A percentile compares a stretch with the other conserved stretches of the same genome.
These are phyloP conservation scores for Quercus robur DNA, from an alignment of 306 rosid genomes.

Conservation along the genomic window DNA sequence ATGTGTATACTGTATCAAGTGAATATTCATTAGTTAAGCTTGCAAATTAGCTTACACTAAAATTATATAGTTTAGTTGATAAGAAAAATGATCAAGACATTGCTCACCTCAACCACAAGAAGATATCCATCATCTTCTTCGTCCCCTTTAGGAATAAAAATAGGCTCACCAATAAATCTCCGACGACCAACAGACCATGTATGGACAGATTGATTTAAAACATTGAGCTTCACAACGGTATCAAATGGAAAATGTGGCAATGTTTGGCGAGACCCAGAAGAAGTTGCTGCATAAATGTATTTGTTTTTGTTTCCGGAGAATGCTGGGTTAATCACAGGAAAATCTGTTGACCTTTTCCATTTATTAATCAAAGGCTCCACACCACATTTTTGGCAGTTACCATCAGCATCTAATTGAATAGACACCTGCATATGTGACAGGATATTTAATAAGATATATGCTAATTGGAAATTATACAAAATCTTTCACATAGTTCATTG, in stretches of 20 bases:
- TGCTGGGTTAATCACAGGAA: conserved; percentile 65
- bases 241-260: conserved; percentile 84
- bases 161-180: conserved; percentile 82
- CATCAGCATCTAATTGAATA: conserved; percentile 47
- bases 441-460: no score
- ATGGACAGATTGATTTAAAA: conserved; percentile 27
- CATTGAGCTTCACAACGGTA: conserved; percentile 57
- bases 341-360: conserved; percentile 71
- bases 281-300: conserved; percentile 66
- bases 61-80: no score
- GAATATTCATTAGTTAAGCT: no score
- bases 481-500: no score
- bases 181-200: conserved; percentile 73
- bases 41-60: no score
- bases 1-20: no score
- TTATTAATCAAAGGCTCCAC: conserved; percentile 41
- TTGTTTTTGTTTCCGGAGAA: conserved; percentile 63
- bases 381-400: conserved; percentile 41
- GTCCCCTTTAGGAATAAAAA: conserved; percentile 60
- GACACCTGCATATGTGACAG: conserved; percentile 36
- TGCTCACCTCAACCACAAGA: conserved; percentile 80
- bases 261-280: conserved; percentile 66
- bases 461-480: no score
- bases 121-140: conserved; percentile 81
- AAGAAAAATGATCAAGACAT: background rate